These are phyloP conservation scores for Farysia itapuensis DNA, from an alignment of 1,284 basidiomycete genomes.

Conservation along the genomic window DNA sequence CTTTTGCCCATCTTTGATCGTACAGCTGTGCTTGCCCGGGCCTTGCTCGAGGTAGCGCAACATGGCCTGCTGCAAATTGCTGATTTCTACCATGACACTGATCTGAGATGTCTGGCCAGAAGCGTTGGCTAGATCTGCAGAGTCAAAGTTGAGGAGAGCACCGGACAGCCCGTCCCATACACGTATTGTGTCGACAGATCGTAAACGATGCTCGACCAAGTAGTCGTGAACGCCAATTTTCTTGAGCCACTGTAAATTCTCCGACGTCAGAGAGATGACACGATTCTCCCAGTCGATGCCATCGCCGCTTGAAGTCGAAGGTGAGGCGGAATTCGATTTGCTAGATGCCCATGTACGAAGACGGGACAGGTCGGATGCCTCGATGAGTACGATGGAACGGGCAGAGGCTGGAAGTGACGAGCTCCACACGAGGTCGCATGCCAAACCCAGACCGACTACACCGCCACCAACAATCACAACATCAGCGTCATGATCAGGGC, in stretches of 20 bases:
- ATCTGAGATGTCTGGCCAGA: conserved; percentile 23
- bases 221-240: conserved; percentile 44
- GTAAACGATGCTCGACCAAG: conserved; percentile 37
- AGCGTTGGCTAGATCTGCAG: conserved; percentile 6
- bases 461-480: conserved; percentile 57
- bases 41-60: conserved; percentile 39
- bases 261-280: conserved; percentile 51
- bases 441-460: conserved; percentile 53
- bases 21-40: conserved; percentile 31
- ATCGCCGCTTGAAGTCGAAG: conserved; percentile 17
- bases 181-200: conserved; percentile 47
- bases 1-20: conserved; percentile 70
- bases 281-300: conserved; percentile 54
- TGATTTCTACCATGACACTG: conserved; percentile 54
- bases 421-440: conserved; percentile 19
- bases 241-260: conserved; percentile 53
- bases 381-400: conserved; percentile 41
- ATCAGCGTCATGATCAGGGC: no score
- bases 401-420: background rate
- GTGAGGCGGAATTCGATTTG: background rate
- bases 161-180: conserved; percentile 58
- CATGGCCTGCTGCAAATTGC: conserved; percentile 57
- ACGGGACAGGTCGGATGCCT: conserved; percentile 41
- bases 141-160: conserved; percentile 52
- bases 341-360: conserved; percentile 27